phyloP scores from a whole-genome alignment of 495 filamentous ascomycete genomes.

The Parathielavia hyrcaniae region DNA sequence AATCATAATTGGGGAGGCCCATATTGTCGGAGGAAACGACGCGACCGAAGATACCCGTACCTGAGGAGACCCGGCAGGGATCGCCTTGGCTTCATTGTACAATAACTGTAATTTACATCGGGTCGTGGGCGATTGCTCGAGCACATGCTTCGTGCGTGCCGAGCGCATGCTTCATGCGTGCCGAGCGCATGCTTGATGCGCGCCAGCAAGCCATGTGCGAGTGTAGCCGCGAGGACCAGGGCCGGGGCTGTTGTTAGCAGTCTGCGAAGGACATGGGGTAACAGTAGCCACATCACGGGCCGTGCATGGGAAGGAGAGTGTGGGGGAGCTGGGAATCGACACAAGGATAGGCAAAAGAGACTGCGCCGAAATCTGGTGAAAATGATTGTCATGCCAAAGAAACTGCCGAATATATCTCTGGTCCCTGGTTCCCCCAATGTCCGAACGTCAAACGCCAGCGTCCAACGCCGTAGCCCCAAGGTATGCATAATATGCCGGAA shows the following conservation, averaged over 20 bases:
- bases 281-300: not conserved
- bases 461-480: not conserved
- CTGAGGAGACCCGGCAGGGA: not conserved
- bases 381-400: not conserved
- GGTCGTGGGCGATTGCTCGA: not conserved
- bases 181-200: not conserved
- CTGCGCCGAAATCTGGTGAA: not conserved
- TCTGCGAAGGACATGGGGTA: not conserved
- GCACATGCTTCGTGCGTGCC: too few species aligned
- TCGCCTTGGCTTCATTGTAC: not conserved
- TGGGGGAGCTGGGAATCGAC: not conserved
- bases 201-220: not conserved
- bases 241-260: not conserved
- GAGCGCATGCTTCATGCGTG: too few species aligned
- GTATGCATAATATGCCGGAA: not conserved
- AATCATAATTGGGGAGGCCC: slow-evolving; percentile 19
- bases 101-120: slow-evolving; percentile 8
- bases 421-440: not conserved
- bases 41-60: slow-evolving; percentile 4
- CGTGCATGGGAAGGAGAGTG: not conserved
- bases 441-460: not conserved
- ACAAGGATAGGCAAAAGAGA: not conserved
- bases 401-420: not conserved
- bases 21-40: not conserved
- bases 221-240: not conserved